phyloP scores from a whole-genome alignment of 352 stramenopile genomes.

The Phytophthora fragariae region DNA sequence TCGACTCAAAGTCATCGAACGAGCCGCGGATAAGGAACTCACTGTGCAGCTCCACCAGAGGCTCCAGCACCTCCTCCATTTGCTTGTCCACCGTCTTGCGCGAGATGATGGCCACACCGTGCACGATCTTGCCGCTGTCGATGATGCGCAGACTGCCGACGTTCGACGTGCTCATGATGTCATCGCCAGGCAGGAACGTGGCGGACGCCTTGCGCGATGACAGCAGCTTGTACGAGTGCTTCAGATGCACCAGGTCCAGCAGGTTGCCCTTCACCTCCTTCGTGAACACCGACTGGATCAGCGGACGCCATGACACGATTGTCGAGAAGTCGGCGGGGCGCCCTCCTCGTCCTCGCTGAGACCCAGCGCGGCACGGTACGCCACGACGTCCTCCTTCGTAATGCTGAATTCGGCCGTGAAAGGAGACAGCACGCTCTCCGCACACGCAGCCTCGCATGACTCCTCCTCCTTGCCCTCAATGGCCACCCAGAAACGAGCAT shows the following conservation, averaged over 20 bases:
- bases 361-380: slow-evolving; percentile 69
- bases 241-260: slow-evolving; percentile 84
- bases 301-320: slow-evolving; percentile 79
- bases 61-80: slow-evolving; percentile 67
- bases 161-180: slow-evolving; percentile 75
- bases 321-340: slow-evolving; percentile 81
- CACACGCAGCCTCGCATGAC: slow-evolving; percentile 65
- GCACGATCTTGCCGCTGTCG: slow-evolving; percentile 82
- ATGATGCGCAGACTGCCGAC: slow-evolving; percentile 82
- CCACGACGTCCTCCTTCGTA: slow-evolving; percentile 57
- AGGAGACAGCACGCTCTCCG: slow-evolving; percentile 62
- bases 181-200: slow-evolving; percentile 69
- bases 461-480: slow-evolving; percentile 63
- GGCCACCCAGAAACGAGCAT: slow-evolving; percentile 80
- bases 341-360: slow-evolving; percentile 39
- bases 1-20: slow-evolving; percentile 79
- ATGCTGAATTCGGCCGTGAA: slow-evolving; percentile 76
- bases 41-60: slow-evolving; percentile 78
- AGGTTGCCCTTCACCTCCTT: slow-evolving; percentile 86
- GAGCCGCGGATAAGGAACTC: slow-evolving; percentile 89
- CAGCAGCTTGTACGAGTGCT: slow-evolving; percentile 86
- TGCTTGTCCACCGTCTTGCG: slow-evolving; percentile 56
- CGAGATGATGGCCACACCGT: slow-evolving; percentile 73
- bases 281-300: slow-evolving; percentile 88
- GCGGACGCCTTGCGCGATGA: slow-evolving; percentile 39